Percentiles rank a stretch among this genome's conserved stretches.
Evolutionary conservation across 176 grass and related monocot species (phyloP).

Genomic region (Phragmites australis): DNA sequence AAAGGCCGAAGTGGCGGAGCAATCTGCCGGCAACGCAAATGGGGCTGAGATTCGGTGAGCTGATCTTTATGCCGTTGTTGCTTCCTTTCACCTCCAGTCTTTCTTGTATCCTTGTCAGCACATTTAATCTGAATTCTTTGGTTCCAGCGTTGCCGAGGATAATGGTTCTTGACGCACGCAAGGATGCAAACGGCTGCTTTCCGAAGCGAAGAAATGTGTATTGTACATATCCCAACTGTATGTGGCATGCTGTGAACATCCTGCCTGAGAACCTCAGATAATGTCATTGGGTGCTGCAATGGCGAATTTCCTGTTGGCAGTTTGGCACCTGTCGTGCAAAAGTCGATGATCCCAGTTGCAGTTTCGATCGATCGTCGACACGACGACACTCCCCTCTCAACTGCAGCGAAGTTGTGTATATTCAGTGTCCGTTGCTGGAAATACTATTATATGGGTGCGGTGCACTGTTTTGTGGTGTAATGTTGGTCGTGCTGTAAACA

Average conservation of each 20-base stretch:
- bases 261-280: constrained; percentile 1
- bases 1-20: constrained; percentile 18
- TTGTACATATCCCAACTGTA: neutral
- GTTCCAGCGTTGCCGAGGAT: constrained; percentile 22
- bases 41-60: constrained; percentile 34
- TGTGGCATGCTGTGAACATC: constrained; percentile 20
- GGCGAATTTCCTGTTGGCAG: no score
- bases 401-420: neutral
- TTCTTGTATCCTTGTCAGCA: neutral
- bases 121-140: neutral
- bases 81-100: neutral
- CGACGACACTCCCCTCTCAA: neutral
- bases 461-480: neutral
- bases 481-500: neutral
- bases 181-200: neutral
- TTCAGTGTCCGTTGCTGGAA: constrained; percentile 1
- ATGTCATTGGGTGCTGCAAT: constrained; percentile 1
- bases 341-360: neutral
- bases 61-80: neutral
- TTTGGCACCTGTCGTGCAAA: neutral
- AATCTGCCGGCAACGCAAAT: constrained; percentile 24
- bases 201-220: neutral
- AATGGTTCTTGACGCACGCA: neutral
- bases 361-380: no score
- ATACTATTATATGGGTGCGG: neutral